Evolutionary conservation across 371 early-diverging fungal species (phyloP), one percentile per base, ranked within the genome.

Genomic region (Blastocladiella emersonii): DNA sequence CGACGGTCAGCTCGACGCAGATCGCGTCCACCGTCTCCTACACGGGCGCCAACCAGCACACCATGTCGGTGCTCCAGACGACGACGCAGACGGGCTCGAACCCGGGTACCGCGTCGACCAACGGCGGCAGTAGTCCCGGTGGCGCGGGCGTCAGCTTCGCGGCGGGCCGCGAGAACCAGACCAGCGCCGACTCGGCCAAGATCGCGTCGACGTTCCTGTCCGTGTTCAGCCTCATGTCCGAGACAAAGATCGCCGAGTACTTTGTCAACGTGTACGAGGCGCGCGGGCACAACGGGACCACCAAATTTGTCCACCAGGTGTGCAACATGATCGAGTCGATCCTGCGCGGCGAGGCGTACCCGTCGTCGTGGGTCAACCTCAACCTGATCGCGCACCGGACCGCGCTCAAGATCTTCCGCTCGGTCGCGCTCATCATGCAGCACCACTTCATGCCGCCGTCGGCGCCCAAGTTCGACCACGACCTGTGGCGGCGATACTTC

Each of bases 401-500:
- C 17, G 70, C 79, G 10, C 68, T 74, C 30, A 67, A 83, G 65
- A 71, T 83, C 17, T 61, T 88, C 44, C 71, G 73, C 5, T 82
- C 85, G 8, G 71, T 83, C 13, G 71, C 74, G 19, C 57, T 70
- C 23, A 65, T 83, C 5, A 68, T 85, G 53, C 80, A 79, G 39
- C 71, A 75, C 15, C 74, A 70, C 27, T 78, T 80, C 56, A 65
- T 75, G 43, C 76, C 80, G 15, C 59, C 57, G 19, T 43, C 60
- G 60, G 62, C 57, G 27, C 48, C 37, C 3, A 53, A 56, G 23
- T 72, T 56, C 35, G 60, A 64, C 44, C 68, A 69, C 57, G 61
- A 63, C 25, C 61, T 86, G 10, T 86, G 87, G 87, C 66, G 71
- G 13, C 73, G 80, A 23, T 84, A 74, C 60, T 84, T 84, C 65